phyloP scores from a whole-genome alignment of 2,329 filamentous ascomycete genomes.

The Trichoderma brevicompactum region DNA sequence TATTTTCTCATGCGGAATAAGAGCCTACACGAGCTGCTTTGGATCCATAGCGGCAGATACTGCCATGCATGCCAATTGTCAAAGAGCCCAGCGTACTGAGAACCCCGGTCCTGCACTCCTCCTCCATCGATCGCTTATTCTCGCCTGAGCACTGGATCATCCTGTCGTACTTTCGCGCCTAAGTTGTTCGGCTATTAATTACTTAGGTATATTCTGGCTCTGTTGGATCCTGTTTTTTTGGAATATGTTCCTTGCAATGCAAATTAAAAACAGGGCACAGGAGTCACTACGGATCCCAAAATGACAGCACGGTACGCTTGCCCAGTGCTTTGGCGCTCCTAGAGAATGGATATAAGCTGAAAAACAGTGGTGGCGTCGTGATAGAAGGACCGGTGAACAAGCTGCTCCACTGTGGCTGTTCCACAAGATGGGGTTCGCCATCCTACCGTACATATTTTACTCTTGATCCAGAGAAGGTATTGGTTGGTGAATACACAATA shows the following conservation, averaged over 20 bases:
- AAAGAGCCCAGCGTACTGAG: too few species aligned
- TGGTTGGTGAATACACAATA: background rate
- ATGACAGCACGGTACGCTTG: background rate
- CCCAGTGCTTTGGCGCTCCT: background rate
- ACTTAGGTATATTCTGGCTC: background rate
- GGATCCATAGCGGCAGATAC: too few species aligned
- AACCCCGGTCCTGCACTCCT: background rate
- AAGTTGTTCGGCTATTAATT: background rate
- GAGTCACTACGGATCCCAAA: background rate
- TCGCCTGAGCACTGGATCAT: background rate
- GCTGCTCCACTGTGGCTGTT: background rate
- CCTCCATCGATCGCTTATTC: background rate
- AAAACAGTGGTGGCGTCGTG: too few species aligned
- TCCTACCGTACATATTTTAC: background rate
- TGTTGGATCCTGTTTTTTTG: background rate
- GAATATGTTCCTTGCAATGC: background rate
- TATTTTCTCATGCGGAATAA: too few species aligned
- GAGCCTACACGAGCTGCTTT: too few species aligned
- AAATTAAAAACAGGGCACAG: background rate
- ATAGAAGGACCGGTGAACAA: background rate
- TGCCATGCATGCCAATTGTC: too few species aligned
- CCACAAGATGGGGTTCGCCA: slow-evolving; percentile 4
- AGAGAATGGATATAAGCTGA: too few species aligned
- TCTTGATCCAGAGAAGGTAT: background rate
- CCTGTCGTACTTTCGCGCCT: background rate